phyloP scores from a whole-genome alignment of 495 filamentous ascomycete species.

The Pseudevernia furfuracea region DNA sequence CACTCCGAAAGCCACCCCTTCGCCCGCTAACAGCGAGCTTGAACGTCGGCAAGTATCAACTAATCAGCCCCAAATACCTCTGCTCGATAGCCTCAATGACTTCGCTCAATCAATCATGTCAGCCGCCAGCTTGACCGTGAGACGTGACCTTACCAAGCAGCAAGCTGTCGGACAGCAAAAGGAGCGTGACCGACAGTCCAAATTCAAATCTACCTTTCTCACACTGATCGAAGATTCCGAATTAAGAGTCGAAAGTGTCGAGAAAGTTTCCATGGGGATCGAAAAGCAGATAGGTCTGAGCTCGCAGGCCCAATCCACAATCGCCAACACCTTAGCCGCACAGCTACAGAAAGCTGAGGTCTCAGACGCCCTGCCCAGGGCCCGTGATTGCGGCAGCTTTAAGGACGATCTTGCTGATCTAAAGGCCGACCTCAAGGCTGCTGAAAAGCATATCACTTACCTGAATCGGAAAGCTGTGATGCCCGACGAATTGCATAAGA shows the following conservation, averaged over 20 bases:
- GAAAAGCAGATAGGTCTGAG: constrained; percentile 7
- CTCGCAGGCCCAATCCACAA: neutral
- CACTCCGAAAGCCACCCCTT: neutral
- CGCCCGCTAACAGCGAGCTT: neutral
- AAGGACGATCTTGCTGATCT: neutral
- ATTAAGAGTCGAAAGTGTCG: constrained; percentile 8
- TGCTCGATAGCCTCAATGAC: neutral
- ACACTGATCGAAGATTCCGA: constrained; percentile 9
- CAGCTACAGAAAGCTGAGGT: neutral
- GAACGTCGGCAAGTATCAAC: neutral
- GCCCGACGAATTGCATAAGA: neutral
- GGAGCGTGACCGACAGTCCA: constrained; percentile 3
- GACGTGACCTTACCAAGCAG: constrained; percentile 10
- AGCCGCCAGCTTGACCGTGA: constrained; percentile 8
- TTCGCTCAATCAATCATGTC: constrained; percentile 11
- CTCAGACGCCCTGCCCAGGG: neutral
- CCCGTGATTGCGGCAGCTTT: neutral
- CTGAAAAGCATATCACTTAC: neutral
- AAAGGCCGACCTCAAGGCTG: constrained; percentile 1
- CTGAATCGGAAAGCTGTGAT: neutral
- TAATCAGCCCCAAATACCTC: neutral
- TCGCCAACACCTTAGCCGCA: neutral
- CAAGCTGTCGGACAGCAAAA: constrained; percentile 2
- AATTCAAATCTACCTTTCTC: constrained; percentile 1
- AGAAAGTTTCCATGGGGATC: neutral